phyloP scores from a whole-genome alignment of 1,284 basidiomycete genomes.

The Quambalaria eucalypti region DNA sequence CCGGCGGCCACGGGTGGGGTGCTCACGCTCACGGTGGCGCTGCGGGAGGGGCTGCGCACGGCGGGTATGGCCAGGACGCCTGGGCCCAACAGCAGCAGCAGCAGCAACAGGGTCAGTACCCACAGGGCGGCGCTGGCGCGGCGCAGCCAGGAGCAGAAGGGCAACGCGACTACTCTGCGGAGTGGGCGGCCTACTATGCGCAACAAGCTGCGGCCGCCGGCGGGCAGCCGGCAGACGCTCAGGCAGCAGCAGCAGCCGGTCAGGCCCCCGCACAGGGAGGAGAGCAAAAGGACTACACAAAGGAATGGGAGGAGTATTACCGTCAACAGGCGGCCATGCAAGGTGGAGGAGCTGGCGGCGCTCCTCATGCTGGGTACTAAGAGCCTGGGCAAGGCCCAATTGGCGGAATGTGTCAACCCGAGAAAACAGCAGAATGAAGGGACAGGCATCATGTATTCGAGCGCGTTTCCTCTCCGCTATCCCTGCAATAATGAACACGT shows the following conservation, averaged over 20 bases:
- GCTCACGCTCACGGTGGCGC: conserved; percentile 3
- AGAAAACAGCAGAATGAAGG: too few species aligned
- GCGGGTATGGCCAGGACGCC: conserved; percentile 4
- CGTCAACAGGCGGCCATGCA: neutral
- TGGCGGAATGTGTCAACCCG: too few species aligned
- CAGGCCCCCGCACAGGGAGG: conserved; percentile 9
- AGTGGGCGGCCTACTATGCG: conserved; percentile 42
- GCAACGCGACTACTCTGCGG: conserved; percentile 23
- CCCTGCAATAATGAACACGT: too few species aligned
- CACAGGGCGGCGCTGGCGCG: neutral
- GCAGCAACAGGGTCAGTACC: neutral
- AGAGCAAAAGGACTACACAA: conserved; percentile 31
- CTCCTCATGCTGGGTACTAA: too few species aligned
- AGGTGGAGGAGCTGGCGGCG: too few species aligned
- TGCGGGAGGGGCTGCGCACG: conserved; percentile 8
- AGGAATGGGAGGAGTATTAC: conserved; percentile 40
- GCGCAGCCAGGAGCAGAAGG: neutral
- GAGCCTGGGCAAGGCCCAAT: too few species aligned
- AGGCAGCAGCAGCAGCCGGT: conserved; percentile 16
- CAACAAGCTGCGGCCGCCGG: neutral
- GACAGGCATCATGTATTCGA: too few species aligned
- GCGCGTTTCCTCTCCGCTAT: too few species aligned
- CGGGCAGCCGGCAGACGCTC: conserved; percentile 6
- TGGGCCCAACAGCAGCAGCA: neutral
- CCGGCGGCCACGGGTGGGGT: neutral